A percentile compares a stretch with the other conserved stretches of the same genome.
phyloP scores from a whole-genome alignment of 352 stramenopile genomes.

The Globisporangium uncinulatum region DNA sequence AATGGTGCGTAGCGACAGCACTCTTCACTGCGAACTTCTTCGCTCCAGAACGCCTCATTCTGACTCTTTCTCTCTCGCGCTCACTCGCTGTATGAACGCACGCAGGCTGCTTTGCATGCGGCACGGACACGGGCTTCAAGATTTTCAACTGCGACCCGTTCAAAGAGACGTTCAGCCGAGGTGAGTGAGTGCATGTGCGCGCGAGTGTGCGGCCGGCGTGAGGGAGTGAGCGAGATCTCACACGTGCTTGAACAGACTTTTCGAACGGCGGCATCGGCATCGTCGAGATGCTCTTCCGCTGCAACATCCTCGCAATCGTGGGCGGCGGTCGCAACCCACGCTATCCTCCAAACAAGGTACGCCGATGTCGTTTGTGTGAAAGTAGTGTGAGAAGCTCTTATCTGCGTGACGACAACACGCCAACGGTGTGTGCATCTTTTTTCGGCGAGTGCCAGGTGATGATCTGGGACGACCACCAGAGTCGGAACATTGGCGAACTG shows the following conservation, averaged over 20 bases:
- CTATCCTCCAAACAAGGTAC: constrained; percentile 95
- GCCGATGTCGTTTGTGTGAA: not conserved
- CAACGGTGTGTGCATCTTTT: not conserved
- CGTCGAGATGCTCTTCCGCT: constrained; percentile 99
- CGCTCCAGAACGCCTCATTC: too few species aligned
- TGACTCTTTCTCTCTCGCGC: not conserved
- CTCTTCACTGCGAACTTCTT: not conserved
- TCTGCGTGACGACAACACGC: not conserved
- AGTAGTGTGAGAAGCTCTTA: not conserved
- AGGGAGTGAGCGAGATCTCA: too few species aligned
- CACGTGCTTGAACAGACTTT: constrained; percentile 61
- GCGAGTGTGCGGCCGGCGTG: not conserved
- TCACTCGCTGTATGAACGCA: not conserved
- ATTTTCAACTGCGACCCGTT: constrained; percentile 99
- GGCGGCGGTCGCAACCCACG: constrained; percentile 88
- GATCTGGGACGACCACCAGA: constrained; percentile 99
- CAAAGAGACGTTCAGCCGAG: constrained; percentile 95
- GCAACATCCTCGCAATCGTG: constrained; percentile 96
- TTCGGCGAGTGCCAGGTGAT: constrained; percentile 77
- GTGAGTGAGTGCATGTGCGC: constrained; percentile 21
- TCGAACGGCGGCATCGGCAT: constrained; percentile 94
- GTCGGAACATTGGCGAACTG: constrained; percentile 96
- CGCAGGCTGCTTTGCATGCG: constrained; percentile 91
- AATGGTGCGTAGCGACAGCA: constrained; percentile 42
- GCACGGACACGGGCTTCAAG: constrained; percentile 95